These are phyloP conservation scores for Fusarium pseudograminearum DNA, from an alignment of 2,329 filamentous ascomycete genomes.

Conservation along the genomic window DNA sequence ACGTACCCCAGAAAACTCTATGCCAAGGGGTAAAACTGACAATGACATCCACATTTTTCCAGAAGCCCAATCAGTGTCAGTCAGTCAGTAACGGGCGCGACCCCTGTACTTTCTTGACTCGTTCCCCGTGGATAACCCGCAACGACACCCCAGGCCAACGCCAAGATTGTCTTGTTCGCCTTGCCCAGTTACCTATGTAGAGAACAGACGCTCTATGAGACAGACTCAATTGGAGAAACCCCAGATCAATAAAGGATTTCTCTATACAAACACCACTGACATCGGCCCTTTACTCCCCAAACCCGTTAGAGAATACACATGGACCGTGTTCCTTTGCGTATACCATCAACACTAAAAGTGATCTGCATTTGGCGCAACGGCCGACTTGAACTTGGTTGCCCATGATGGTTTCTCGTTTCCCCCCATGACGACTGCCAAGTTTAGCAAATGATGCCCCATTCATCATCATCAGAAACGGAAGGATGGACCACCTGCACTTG, in stretches of 20 bases:
- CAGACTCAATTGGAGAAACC: constrained; percentile 21
- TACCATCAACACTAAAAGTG: constrained; percentile 7
- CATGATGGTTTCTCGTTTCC: constrained; percentile 23
- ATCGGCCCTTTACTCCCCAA: constrained; percentile 45
- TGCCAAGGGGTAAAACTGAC: constrained; percentile 12
- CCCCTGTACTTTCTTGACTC: constrained; percentile 24
- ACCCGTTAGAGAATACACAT: constrained; percentile 37
- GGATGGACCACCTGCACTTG: constrained; percentile 1
- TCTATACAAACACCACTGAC: constrained; percentile 41
- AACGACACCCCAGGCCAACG: constrained; percentile 2
- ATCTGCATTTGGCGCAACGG: constrained; percentile 28
- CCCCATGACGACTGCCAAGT: constrained; percentile 50
- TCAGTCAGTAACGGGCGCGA: constrained; percentile 2
- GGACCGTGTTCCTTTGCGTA: constrained; percentile 12
- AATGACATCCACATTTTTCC: constrained; percentile 26
- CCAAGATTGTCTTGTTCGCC: constrained; percentile 10
- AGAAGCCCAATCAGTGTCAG: constrained; percentile 30
- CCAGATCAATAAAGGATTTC: constrained; percentile 18
- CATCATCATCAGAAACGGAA: constrained; percentile 17
- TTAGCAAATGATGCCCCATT: constrained; percentile 28
- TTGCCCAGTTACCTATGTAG: neutral
- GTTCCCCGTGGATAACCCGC: constrained; percentile 13
- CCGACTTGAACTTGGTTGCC: constrained; percentile 10
- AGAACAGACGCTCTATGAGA: too few relatives aligned
- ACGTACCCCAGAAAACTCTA: constrained; percentile 32